Evolutionary conservation across 352 stramenopile species (phyloP), one percentile per base, ranked within the genome.

Genomic region (Phytopythium chamaehyphon): DNA sequence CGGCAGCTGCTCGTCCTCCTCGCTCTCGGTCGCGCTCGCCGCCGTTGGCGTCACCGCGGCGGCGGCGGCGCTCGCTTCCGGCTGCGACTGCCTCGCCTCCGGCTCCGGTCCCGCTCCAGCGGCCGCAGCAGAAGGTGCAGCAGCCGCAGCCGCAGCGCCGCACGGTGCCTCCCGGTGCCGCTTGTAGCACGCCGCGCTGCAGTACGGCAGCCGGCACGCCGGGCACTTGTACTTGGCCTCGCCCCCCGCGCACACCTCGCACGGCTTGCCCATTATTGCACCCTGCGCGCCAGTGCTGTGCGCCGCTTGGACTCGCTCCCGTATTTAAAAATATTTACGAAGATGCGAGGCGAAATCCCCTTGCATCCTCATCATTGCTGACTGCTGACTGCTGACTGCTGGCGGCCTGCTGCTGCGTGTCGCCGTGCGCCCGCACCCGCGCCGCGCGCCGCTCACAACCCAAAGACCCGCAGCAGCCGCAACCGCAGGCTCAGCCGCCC

Each of bases 221-320:
- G 83, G 83, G 42, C 83, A 93, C 57, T 92, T 93, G 79, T 93
- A 93, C 69, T 90, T 92, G 74, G 78, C 61, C 64, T 78, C 69
- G 11, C 49, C 43, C 23, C 59, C 52, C 46, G 58, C 47, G 48
- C 83, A 93, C 31, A 91, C 65, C 3, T 56, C 61, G 55, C 83
- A 93, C 18, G 69, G 42, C 28, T 78, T 66, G 22, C 45, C 55
- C 79, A 84, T 85, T 22, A 19, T 44, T 44, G 38, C 38, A 21
- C 5, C 10, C 23, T n/a, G 43, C 24, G 23, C 12, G 36, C 43
- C 23, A 22, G 42, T 35, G 7, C 23, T 1, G 19, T 14, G 5
- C 26, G n/a, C n/a, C 26, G 38, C 40, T 47, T 47, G 40, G 40
- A 23, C 21, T 23, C 21, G 21, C 37, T 44, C n/a, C n/a, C n/a